Evolutionary conservation across 2,329 filamentous ascomycete genomes (phyloP), one percentile per base, ranked within the genome.

Genomic region (Sarocladium brachiariae): DNA sequence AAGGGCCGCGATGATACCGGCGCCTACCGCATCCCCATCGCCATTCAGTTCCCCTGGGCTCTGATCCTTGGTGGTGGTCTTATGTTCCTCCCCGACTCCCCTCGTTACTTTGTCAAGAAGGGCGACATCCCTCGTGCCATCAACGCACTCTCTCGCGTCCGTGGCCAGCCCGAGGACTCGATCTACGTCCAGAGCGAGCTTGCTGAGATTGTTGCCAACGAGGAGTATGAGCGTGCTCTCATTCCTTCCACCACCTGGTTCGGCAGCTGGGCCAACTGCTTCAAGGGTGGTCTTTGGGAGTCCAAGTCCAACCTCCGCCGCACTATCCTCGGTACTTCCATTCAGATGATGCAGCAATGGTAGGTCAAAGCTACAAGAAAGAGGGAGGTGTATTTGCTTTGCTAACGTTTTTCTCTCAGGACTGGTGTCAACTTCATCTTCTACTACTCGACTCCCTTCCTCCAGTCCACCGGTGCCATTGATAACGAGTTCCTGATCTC

Each of bases 351-450:
- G 83, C 85, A 88, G 69, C 84, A 87, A 69, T 80, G 75, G 74
- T 43, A 4, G n/a, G 39, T 43, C n/a, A n/a, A n/a, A n/a, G n/a
- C n/a, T n/a, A n/a, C n/a, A n/a, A n/a, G n/a, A n/a, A n/a, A n/a
- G n/a, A n/a, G n/a, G n/a, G n/a, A n/a, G n/a, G n/a, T n/a, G n/a
- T n/a, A n/a, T n/a, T n/a, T n/a, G n/a, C 10, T 14, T 18, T n/a
- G 14, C 56, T 57, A 54, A 57, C 46, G 8, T 24, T n/a, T 43
- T 18, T 18, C 16, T 4, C 11, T 14, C 21, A 43, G 39, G 43
- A 91, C 87, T 23, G 88, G 89, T 75, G 86, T 95, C 71, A 95
- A 95, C 78, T 95, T 92, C 71, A 88, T 93, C 76, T 93, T 91
- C 75, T 87, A 89, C 73, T 89, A 84, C 73, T 89, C 87, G 31